Base-by-base conservation (phyloP, 78 protist species). In the Neovahlkampfia damariscottae region DNA sequence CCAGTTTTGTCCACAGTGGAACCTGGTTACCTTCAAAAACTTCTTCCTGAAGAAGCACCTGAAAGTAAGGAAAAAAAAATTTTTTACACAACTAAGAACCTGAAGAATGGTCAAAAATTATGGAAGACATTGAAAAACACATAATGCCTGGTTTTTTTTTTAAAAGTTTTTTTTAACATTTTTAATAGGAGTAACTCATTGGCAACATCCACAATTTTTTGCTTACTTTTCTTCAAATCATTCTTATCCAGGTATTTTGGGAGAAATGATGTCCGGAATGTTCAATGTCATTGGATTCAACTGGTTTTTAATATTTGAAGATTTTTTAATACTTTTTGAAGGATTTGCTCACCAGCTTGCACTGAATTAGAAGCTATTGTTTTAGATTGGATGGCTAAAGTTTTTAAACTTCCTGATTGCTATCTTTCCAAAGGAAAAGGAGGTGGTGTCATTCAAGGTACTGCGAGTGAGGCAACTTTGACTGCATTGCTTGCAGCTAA, bases 401-500 rank as follows among this genome's bases (percentile, higher is more conserved):
- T 37, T 31, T 8, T 68, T 8, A 37, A 8, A 8, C 82, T 82
- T 5, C 78, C 86, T 5, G 67, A 1, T 1, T 0, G 29, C 28
- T 77, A 78, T 35, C 30, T 77, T 29, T n/a, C 70, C 50, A 59
- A 28, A 27, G 29, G 81, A 69, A 0, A 1, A 2, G 89, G 89
- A 3, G 89, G 89, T 38, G 81, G 89, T 29, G 78, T 85, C 38
- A 80, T 85, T 2, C 89, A 85, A 74, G 71, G 76, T 38, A 67
- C 86, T 4, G 89, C 86, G 30, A 35, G 40, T 30, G 86, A 83
- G 30, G 70, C 71, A 31, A 68, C 31, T 10, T 35, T 71, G 2
- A 77, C 73, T 30, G 0, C 29, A 31, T 37, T 80, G 83, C 72
- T 80, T 27, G 83, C 83, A 2, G 76, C 82, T 5, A 38, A 67